Evolutionary conservation across 441 rosid genomes (phyloP).

Genomic region (Adansonia madagascariensis): DNA sequence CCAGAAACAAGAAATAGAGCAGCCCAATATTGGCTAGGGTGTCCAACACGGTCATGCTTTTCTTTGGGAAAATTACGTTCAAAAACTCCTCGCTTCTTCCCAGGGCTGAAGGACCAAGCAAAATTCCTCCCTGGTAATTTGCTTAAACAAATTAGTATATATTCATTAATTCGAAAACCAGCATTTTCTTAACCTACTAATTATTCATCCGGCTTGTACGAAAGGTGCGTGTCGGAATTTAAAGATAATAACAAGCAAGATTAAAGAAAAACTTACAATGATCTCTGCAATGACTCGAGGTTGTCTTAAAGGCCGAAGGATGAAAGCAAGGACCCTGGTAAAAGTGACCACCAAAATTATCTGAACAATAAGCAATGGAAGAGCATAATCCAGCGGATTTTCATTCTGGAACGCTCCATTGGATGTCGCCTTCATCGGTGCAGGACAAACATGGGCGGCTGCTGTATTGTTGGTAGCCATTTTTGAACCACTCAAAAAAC

Average conservation of each 20-base stretch:
- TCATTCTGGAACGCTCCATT: slow-evolving; percentile 73
- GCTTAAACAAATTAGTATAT: not conserved
- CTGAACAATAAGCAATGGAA: slow-evolving; percentile 63
- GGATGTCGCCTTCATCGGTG: slow-evolving; percentile 70
- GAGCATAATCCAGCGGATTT: slow-evolving; percentile 60
- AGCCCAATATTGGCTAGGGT: slow-evolving; percentile 67
- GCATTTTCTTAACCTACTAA: not conserved
- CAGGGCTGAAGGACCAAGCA: slow-evolving; percentile 73
- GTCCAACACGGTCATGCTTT: slow-evolving; percentile 60
- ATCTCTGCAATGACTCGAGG: slow-evolving; percentile 71
- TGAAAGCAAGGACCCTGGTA: slow-evolving; percentile 50
- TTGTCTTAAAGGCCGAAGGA: slow-evolving; percentile 59
- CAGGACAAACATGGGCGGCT: not conserved
- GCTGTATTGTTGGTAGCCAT: slow-evolving; percentile 14
- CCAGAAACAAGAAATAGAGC: slow-evolving; percentile 61
- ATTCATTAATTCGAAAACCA: not conserved
- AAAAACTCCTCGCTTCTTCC: slow-evolving; percentile 53
- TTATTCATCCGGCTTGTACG: not conserved
- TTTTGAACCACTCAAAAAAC: not conserved
- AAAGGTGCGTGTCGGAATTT: not conserved
- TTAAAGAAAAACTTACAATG: slow-evolving; percentile 42
- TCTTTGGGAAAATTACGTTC: slow-evolving; percentile 48
- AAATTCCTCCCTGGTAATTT: slow-evolving; percentile 56
- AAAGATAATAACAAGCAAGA: not conserved
- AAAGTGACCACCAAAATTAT: slow-evolving; percentile 55